Base-by-base conservation (phyloP, 345 rosid genomes). In the Eucalyptus cloeziana region DNA sequence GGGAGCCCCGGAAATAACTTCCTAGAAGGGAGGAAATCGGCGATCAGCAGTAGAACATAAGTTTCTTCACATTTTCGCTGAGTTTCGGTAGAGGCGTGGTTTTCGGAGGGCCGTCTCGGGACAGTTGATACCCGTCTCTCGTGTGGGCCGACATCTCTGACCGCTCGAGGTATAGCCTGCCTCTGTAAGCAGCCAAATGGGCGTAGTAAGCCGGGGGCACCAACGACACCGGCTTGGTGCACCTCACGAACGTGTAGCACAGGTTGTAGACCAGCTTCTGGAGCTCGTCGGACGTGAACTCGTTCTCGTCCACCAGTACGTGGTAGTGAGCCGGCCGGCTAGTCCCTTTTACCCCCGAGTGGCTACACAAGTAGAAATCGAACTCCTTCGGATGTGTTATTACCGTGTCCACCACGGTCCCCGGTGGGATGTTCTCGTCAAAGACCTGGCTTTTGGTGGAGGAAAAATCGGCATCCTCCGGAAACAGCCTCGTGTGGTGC, bases 181-280 rank as follows among this genome's bases (percentile, higher is more conserved):
- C 99, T 90, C 99, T 94, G 80, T 97, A 97, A 14, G 99, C 99
- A 50, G 98, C 99, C 89, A 97, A 91, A 91, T 97, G 99, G 51
- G 99, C 99, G 22, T 97, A 96, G 92, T 96, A 97, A 56, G 94
- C 99, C 6, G 99, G 98, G 4, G 99, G 99, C 79, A 97, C 99
- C 86, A 96, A 88, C 2, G 99, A 98, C 51, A 98, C 90, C n/a
- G 99, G 99, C 92, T 97, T 96, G 54, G 98, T 96, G 94, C 99
- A 96, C 89, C 99, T 95, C 49, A 93, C 97, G 90, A 96, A 98
- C 49, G 99, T 97, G 94, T 92, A 95, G 92, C 99, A 96, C 54
- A 96, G 94, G 90, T 94, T 94, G 91, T 96, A 96, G 51, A 95
- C 99, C 89, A 97, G 88, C 91, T 94, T 97, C 93, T 97, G 99